Percentiles rank a stretch among this genome's conserved stretches.
Conservation (phyloP, 78 protist genomes). For the Fonticula alba region DNA sequence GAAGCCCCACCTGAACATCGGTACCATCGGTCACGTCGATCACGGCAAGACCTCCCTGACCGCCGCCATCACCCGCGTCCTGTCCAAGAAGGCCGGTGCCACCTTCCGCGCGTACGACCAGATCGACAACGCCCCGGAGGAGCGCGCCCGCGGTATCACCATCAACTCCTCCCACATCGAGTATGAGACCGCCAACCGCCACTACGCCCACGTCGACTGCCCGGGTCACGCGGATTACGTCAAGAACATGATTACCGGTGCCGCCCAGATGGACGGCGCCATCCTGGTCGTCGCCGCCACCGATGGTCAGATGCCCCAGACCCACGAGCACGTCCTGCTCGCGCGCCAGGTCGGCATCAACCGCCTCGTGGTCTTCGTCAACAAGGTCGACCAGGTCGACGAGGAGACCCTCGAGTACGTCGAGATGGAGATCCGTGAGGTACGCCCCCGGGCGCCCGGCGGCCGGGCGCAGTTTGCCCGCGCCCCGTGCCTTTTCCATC, state of each 20-base stretch:
- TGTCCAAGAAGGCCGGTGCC: conserved; percentile 32
- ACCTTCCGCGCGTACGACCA: conserved; percentile 46
- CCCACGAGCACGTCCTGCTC: conserved; percentile 82
- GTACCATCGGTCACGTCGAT: conserved; percentile 96
- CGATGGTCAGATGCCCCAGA: conserved; percentile 90
- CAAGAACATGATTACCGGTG: conserved; percentile 92
- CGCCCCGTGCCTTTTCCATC: no score
- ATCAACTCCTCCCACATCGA: conserved; percentile 79
- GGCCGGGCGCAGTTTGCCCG: no score
- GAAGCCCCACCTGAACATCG: conserved; percentile 88
- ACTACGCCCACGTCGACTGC: conserved; percentile 89
- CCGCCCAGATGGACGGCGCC: conserved; percentile 84
- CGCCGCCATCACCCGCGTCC: conserved; percentile 72
- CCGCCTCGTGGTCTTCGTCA: conserved; percentile 66
- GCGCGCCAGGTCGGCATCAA: conserved; percentile 72
- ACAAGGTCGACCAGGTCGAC: conserved; percentile 75
- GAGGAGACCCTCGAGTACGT: conserved; percentile 72
- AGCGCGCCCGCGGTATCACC: conserved; percentile 86
- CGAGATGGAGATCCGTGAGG: conserved; percentile 71
- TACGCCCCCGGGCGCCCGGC: neutral
- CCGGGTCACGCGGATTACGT: conserved; percentile 87
- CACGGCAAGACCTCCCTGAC: conserved; percentile 68
- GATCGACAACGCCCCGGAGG: conserved; percentile 79
- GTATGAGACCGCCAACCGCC: conserved; percentile 62
- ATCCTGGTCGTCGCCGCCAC: conserved; percentile 55